Conservation (phyloP, 257 asterid species). For the Solanum chaucha region DNA sequence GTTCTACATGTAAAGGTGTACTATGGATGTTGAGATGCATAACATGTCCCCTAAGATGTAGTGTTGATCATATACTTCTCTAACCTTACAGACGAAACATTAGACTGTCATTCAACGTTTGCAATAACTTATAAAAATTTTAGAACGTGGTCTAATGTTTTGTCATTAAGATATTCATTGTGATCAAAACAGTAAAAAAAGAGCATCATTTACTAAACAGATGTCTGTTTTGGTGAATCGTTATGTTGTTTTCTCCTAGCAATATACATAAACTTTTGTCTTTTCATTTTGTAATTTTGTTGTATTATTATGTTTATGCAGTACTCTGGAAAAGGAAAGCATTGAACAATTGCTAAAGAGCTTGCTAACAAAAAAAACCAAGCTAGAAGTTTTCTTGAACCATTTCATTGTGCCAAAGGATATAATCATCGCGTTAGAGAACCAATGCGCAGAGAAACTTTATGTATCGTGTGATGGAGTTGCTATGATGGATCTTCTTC, state of each 20-base stretch:
- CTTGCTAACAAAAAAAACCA: neutral
- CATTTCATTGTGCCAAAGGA: neutral
- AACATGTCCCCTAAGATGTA: neutral
- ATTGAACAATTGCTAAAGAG: slow-evolving; percentile 6
- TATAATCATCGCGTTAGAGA: neutral
- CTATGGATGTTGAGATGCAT: neutral
- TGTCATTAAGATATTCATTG: neutral
- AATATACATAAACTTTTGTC: neutral
- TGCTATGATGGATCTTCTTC: neutral
- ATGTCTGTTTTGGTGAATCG: neutral
- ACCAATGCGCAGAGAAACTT: neutral
- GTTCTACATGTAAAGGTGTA: neutral
- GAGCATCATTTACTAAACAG: neutral
- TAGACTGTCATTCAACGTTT: neutral
- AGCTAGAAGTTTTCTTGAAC: neutral
- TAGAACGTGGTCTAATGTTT: neutral
- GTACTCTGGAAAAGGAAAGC: neutral
- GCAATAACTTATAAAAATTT: neutral
- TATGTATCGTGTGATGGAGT: neutral
- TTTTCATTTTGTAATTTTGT: neutral
- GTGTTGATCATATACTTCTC: neutral
- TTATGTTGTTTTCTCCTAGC: neutral
- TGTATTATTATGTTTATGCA: neutral
- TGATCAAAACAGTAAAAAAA: neutral
- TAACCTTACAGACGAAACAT: neutral